Evolutionary conservation across 371 early-diverging fungal genomes (phyloP).

Genomic region (Mucor indicus): DNA sequence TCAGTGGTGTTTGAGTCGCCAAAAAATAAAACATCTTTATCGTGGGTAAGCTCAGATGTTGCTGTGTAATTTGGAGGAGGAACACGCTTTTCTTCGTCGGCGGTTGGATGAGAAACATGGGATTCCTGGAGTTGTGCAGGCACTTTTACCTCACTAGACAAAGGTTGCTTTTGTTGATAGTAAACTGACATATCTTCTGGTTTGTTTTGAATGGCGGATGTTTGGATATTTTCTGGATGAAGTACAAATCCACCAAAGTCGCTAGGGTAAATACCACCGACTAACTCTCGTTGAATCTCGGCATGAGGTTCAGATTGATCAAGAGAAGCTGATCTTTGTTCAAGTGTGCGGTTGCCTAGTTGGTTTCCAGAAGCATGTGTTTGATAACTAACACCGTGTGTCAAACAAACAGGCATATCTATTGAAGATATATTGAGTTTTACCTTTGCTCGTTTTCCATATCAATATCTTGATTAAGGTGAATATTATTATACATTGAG

Average conservation of each 20-base stretch:
- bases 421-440: too few relatives aligned
- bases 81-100: neutral
- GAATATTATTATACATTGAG: too few relatives aligned
- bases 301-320: neutral
- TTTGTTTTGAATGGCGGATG: conserved; percentile 2
- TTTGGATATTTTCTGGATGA: conserved; percentile 1
- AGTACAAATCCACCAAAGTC: conserved; percentile 1
- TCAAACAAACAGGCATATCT: too few relatives aligned
- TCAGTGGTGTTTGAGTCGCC: conserved; percentile 16
- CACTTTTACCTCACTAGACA: too few relatives aligned
- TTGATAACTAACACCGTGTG: too few relatives aligned
- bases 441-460: too few relatives aligned
- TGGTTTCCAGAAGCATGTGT: too few relatives aligned
- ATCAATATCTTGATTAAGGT: too few relatives aligned
- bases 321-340: neutral
- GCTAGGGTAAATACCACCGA: neutral
- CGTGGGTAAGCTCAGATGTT: neutral
- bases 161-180: neutral
- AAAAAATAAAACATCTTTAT: conserved; percentile 12
- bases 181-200: conserved; percentile 10
- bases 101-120: too few relatives aligned
- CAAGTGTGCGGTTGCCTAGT: too few relatives aligned
- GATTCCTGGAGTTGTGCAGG: too few relatives aligned
- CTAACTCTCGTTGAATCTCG: conserved; percentile 11
- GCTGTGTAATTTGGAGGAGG: neutral